Conservation (phyloP, 768 basidiomycete genomes). For the Macrolepiota dolichaula region DNA sequence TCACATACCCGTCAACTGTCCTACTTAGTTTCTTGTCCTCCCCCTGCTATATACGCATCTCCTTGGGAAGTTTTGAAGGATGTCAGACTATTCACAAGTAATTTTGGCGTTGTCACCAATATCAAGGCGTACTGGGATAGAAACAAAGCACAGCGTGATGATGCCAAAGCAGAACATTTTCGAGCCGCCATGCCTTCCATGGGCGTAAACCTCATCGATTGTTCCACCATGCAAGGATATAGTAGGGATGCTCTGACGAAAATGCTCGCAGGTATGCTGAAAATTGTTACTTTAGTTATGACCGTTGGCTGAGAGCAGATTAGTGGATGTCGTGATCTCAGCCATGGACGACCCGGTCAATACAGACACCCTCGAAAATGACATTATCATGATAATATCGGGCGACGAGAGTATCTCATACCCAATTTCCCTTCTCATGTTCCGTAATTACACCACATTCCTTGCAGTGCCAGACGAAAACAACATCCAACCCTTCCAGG, state of each 20-base stretch:
- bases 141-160: background rate
- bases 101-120: slow-evolving; percentile 6
- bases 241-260: background rate
- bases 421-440: slow-evolving; percentile 1
- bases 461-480: background rate
- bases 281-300: background rate
- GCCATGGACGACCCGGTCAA: background rate
- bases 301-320: background rate
- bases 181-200: background rate
- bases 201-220: slow-evolving; percentile 5
- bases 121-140: slow-evolving; percentile 13
- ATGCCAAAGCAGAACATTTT: background rate
- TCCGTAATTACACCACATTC: background rate
- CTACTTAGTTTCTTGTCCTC: slow-evolving; percentile 4
- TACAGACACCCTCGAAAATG: background rate
- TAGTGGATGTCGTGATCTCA: slow-evolving; percentile 5
- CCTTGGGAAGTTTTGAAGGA: slow-evolving; percentile 3
- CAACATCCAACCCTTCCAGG: background rate
- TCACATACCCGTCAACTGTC: background rate
- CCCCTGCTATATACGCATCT: slow-evolving; percentile 2
- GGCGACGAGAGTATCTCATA: background rate
- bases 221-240: slow-evolving; percentile 2
- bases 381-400: background rate
- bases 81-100: background rate
- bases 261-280: slow-evolving; percentile 1